Percentiles rank a stretch among this genome's conserved stretches.
phyloP scores from a whole-genome alignment of 495 filamentous ascomycete genomes.

The Poronia punctata region DNA sequence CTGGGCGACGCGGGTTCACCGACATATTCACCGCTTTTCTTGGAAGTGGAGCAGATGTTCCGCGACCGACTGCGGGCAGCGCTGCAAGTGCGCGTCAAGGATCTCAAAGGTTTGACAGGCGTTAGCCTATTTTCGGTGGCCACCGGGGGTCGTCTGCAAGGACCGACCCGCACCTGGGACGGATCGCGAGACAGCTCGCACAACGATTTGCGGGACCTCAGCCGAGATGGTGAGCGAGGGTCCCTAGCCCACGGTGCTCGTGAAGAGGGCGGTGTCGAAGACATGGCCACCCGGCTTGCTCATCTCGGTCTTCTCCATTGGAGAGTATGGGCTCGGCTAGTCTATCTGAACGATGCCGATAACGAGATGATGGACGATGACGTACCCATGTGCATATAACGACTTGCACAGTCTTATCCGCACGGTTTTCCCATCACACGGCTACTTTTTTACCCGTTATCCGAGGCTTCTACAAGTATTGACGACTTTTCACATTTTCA shows the following conservation, averaged over 20 bases:
- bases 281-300: slow-evolving; percentile 65
- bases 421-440: neutral
- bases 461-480: no score
- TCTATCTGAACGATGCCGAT: slow-evolving; percentile 45
- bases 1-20: slow-evolving; percentile 27
- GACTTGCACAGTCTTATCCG: neutral
- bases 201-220: no score
- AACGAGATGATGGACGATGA: slow-evolving; percentile 13
- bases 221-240: slow-evolving; percentile 19
- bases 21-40: slow-evolving; percentile 26
- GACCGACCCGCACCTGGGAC: slow-evolving; percentile 20
- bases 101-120: slow-evolving; percentile 42
- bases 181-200: slow-evolving; percentile 16
- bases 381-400: slow-evolving; percentile 22
- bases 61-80: slow-evolving; percentile 35
- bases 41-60: slow-evolving; percentile 33
- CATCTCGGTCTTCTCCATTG: slow-evolving; percentile 80
- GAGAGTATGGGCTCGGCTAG: slow-evolving; percentile 73
- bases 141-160: slow-evolving; percentile 33
- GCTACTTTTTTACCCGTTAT: no score
- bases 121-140: slow-evolving; percentile 47
- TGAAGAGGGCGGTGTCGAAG: slow-evolving; percentile 49
- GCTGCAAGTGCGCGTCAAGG: slow-evolving; percentile 38
- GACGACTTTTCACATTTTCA: no score
- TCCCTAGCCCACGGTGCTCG: slow-evolving; percentile 29